Base-by-base conservation (phyloP, 2,329 filamentous ascomycete genomes). In the Coniochaeta ligniaria region DNA sequence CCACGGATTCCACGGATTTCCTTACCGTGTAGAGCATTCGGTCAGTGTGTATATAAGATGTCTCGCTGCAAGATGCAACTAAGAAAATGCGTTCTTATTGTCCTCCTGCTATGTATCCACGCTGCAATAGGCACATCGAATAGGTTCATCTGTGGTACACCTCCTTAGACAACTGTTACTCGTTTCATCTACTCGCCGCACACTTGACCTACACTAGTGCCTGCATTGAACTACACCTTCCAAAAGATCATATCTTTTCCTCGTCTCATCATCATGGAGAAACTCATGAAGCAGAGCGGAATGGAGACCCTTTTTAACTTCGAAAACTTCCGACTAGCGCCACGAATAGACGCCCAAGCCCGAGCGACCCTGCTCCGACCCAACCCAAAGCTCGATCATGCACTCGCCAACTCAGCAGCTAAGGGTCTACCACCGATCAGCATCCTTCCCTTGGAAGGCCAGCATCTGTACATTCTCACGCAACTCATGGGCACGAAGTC, bases 401-500 rank as follows among this genome's bases (percentile, higher is more conserved):
- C 73, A 6, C 65, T 73, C 16, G 26, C 65, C 11, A 73, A 71
- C 57, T 73, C 73, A 1, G 47, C 60, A 2, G 66, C 64, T 14
- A 65, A 71, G 3, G 72, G 72, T 12, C 68, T 79, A 1, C 73
- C 73, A 1, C 69, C 71, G 56, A 77, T 78, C 61, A 69, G 69
- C 52, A 69, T 76, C 41, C 68, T 68, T 3, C 67, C 71, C 1
- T 63, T 71, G 6, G 68, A 74, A 56, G 76, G 74, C 33, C 73
- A 75, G 59, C 72, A 72, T 54, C 68, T 79, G 6, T 69, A 75
- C 11, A 64, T 79, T 12, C 74, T 76, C 45, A 71, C 71, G 58
- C 70, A 70, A 38, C 62, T 74, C 33, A 67, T 72, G 0, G 63
- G 66, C 20, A 73, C 72, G 26, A 73, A 72, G 59, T 66, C 70